These are phyloP conservation scores for Phytophthora meadii DNA, from an alignment of 352 stramenopile species.

Conservation along the genomic window DNA sequence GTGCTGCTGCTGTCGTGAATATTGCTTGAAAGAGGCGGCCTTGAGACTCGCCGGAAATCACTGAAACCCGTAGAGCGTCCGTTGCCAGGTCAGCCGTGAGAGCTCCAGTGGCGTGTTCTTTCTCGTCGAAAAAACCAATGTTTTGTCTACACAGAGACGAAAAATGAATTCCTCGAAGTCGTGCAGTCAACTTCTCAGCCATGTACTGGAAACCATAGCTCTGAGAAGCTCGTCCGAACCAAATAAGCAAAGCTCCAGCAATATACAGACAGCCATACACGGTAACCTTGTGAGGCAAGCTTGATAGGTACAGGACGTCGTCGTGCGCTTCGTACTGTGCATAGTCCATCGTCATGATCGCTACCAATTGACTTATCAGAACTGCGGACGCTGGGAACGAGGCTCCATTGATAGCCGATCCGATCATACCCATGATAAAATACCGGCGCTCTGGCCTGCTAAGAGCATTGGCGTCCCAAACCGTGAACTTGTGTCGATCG, in stretches of 20 bases:
- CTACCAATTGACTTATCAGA: conserved; percentile 33
- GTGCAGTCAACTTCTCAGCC: conserved; percentile 56
- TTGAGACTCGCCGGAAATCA: conserved; percentile 53
- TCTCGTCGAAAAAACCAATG: conserved; percentile 79
- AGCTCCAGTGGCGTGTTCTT: conserved; percentile 61
- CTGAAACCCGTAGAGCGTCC: conserved; percentile 50
- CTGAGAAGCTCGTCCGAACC: conserved; percentile 31
- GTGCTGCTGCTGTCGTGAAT: conserved; percentile 47
- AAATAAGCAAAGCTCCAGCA: conserved; percentile 39
- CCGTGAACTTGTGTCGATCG: conserved; percentile 14
- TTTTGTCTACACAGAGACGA: conserved; percentile 46
- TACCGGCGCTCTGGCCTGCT: conserved; percentile 30
- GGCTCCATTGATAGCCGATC: conserved; percentile 23
- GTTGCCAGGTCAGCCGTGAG: conserved; percentile 71
- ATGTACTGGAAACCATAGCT: conserved; percentile 60
- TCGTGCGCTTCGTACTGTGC: conserved; percentile 32
- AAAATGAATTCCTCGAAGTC: conserved; percentile 60
- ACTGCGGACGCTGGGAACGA: conserved; percentile 31
- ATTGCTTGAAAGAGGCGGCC: conserved; percentile 54
- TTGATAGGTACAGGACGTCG: conserved; percentile 35
- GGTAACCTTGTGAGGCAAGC: conserved; percentile 26
- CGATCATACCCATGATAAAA: conserved; percentile 29
- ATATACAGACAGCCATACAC: conserved; percentile 51
- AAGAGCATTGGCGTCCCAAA: conserved; percentile 13
- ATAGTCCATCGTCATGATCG: conserved; percentile 39